Evolutionary conservation across 2,329 filamentous ascomycete genomes (phyloP).

Genomic region (Claviceps citrina): DNA sequence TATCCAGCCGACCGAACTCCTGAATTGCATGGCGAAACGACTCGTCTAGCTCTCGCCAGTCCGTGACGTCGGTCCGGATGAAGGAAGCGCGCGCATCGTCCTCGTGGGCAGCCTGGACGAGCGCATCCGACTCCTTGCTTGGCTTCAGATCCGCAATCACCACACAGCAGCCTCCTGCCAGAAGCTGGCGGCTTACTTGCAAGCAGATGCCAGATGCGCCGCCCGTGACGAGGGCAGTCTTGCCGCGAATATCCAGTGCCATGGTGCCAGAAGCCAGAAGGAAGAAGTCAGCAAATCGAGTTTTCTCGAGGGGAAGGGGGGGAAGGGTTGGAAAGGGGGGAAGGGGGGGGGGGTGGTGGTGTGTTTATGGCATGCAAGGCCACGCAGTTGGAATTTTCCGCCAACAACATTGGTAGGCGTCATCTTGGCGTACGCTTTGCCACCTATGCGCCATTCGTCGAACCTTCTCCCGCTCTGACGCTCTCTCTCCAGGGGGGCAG

Average conservation of each 20-base stretch:
- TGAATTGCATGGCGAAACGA: conserved; percentile 15
- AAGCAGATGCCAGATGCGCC: conserved; percentile 18
- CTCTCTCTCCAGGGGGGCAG: no score
- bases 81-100: conserved; percentile 16
- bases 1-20: conserved; percentile 4
- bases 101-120: not conserved
- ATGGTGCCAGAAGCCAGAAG: not conserved
- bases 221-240: conserved; percentile 5
- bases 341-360: no score
- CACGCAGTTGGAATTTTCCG: no score
- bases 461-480: no score
- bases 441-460: no score
- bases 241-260: conserved; percentile 7
- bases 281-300: no score
- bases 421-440: no score
- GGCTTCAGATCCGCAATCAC: conserved; percentile 21
- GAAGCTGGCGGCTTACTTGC: conserved; percentile 19
- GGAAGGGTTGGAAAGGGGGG: no score
- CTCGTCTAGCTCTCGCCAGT: conserved; percentile 16
- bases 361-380: no score
- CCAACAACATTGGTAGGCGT: no score
- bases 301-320: no score
- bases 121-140: conserved; percentile 15
- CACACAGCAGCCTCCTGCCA: conserved; percentile 20
- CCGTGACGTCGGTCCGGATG: conserved; percentile 21